Percentiles rank a stretch among this genome's conserved stretches.
Evolutionary conservation across 1,284 basidiomycete species (phyloP).

Genomic region (Cerioporus squamosus): DNA sequence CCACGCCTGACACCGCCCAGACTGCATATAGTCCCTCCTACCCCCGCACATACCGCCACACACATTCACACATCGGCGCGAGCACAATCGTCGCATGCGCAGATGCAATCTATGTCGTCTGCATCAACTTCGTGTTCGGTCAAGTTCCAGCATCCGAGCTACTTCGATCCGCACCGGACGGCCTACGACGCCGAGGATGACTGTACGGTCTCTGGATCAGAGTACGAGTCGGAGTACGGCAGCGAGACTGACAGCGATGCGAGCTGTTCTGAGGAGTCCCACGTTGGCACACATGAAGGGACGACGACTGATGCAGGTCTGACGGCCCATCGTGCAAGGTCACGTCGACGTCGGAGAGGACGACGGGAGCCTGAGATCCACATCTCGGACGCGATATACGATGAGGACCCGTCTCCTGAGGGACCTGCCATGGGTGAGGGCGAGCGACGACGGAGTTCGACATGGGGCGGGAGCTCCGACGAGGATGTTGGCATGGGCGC

Average conservation of each 20-base stretch:
- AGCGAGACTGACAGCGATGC: slow-evolving; percentile 12
- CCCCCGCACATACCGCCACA: slow-evolving; percentile 4
- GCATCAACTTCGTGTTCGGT: slow-evolving; percentile 10
- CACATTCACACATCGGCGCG: slow-evolving; percentile 16
- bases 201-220: slow-evolving; percentile 11
- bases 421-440: slow-evolving; percentile 48
- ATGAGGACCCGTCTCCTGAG: slow-evolving; percentile 57
- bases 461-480: slow-evolving; percentile 25
- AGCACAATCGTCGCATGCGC: neutral
- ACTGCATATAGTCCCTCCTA: slow-evolving; percentile 18
- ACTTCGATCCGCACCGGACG: slow-evolving; percentile 8
- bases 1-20: slow-evolving; percentile 15
- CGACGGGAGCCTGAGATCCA: slow-evolving; percentile 42
- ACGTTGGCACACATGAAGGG: slow-evolving; percentile 14
- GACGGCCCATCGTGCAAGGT: neutral
- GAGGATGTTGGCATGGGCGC: slow-evolving; percentile 47
- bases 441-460: slow-evolving; percentile 17
- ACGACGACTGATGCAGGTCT: slow-evolving; percentile 2
- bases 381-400: slow-evolving; percentile 68
- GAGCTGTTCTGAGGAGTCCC: slow-evolving; percentile 8
- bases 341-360: neutral
- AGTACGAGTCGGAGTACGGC: slow-evolving; percentile 18
- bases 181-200: slow-evolving; percentile 15
- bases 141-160: neutral
- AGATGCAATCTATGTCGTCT: slow-evolving; percentile 13